These are phyloP conservation scores for Anethum foeniculum DNA, from an alignment of 140 eudicot genomes.

Conservation along the genomic window DNA sequence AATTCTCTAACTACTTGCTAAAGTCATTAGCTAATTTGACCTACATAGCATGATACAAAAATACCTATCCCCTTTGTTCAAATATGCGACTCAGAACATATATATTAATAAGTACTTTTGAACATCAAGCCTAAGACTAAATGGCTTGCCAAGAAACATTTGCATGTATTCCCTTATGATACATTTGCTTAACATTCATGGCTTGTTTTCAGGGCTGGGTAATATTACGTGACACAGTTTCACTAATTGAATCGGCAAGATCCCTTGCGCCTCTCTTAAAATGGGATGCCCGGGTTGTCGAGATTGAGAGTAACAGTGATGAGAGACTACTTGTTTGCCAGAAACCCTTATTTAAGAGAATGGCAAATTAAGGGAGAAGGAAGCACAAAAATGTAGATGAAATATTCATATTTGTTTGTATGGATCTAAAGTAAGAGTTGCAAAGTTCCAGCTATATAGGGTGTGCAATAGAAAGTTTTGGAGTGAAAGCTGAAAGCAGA, in stretches of 20 bases:
- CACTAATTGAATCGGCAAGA: slow-evolving; percentile 71
- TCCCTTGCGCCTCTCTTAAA: slow-evolving; percentile 48
- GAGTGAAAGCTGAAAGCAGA: slow-evolving; percentile 32
- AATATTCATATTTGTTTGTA: slow-evolving; percentile 26
- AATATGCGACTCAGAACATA: background rate
- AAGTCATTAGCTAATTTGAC: background rate
- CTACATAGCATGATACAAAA: background rate
- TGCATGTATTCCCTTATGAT: background rate
- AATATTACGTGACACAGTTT: slow-evolving; percentile 53
- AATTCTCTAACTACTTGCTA: background rate
- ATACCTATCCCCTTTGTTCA: background rate
- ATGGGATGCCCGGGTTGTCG: slow-evolving; percentile 96
- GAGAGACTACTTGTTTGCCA: slow-evolving; percentile 92
- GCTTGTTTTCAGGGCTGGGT: slow-evolving; percentile 74
- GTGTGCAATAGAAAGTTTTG: slow-evolving; percentile 36
- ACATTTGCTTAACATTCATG: slow-evolving; percentile 13
- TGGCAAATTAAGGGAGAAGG: slow-evolving; percentile 31
- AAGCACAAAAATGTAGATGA: slow-evolving; percentile 18
- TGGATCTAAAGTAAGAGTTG: slow-evolving; percentile 15
- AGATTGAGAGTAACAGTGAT: slow-evolving; percentile 70
- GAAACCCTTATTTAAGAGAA: slow-evolving; percentile 71
- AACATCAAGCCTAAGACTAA: background rate
- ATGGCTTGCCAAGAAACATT: background rate
- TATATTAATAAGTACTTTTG: background rate
- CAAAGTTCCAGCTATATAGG: slow-evolving; percentile 7